Percentiles rank a stretch among this genome's conserved stretches.
Conservation (phyloP, 768 basidiomycete genomes). For the Tremella mesenterica region DNA sequence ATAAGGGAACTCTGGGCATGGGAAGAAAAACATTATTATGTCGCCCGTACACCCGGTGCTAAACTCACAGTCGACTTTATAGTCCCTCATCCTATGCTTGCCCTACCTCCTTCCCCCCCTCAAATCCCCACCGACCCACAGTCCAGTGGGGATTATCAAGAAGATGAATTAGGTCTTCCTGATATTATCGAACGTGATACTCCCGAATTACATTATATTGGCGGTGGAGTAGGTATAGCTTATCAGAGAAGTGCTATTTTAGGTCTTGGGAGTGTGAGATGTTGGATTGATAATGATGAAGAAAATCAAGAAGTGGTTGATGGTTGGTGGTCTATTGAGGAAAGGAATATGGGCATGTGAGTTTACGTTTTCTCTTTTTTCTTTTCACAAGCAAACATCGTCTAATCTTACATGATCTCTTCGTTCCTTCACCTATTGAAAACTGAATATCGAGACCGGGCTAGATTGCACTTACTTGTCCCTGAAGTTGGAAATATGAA, state of each 20-base stretch:
- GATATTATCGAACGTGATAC: neutral
- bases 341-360: slow-evolving; percentile 40
- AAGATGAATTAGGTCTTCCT: neutral
- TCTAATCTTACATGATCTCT: neutral
- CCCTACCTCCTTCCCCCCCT: neutral
- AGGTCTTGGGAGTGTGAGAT: slow-evolving; percentile 30
- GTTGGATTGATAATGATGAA: slow-evolving; percentile 33
- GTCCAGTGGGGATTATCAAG: neutral
- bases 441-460: too few species aligned
- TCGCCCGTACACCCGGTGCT: slow-evolving; percentile 31
- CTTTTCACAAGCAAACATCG: neutral
- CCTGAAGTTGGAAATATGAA: neutral
- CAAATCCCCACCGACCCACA: neutral
- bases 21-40: slow-evolving; percentile 41
- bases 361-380: slow-evolving; percentile 4
- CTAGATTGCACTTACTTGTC: too few species aligned
- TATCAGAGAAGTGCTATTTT: slow-evolving; percentile 23
- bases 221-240: slow-evolving; percentile 25
- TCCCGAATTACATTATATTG: neutral
- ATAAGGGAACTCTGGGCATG: slow-evolving; percentile 24
- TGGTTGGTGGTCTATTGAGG: slow-evolving; percentile 33
- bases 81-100: slow-evolving; percentile 9
- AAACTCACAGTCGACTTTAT: slow-evolving; percentile 28
- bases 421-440: neutral
- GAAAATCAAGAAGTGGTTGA: slow-evolving; percentile 16